A percentile compares a stretch with the other conserved stretches of the same genome.
Conservation (phyloP, 306 rosid species). For the Leucaena leucocephala region DNA sequence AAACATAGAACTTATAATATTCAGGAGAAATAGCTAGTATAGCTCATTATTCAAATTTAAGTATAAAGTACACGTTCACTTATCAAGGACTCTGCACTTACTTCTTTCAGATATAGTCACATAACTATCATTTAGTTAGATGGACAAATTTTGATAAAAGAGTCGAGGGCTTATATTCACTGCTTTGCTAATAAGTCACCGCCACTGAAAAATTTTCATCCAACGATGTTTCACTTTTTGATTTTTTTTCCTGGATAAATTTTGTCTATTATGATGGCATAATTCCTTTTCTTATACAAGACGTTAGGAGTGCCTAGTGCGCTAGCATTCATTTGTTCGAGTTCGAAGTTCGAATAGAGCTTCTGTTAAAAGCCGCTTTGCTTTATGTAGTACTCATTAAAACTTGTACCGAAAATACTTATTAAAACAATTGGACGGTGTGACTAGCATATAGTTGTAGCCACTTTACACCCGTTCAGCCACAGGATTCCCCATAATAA, state of each 20-base stretch:
- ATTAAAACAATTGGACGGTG: slow-evolving; percentile 5
- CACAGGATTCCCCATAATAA: neutral
- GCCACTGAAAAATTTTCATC: neutral
- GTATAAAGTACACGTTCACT: no score
- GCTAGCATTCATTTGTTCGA: slow-evolving; percentile 32
- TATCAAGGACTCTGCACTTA: neutral
- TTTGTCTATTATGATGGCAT: neutral
- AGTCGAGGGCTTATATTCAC: neutral
- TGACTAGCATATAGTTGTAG: neutral
- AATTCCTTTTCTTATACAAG: slow-evolving; percentile 35
- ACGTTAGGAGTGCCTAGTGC: slow-evolving; percentile 36
- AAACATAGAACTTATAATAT: no score
- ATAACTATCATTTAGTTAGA: neutral
- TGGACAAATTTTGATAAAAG: no score
- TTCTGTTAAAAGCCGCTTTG: slow-evolving; percentile 12
- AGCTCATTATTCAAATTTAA: no score
- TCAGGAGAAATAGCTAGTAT: no score
- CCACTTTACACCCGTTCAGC: neutral
- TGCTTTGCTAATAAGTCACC: slow-evolving; percentile 36
- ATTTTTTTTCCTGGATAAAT: no score
- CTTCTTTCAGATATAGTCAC: neutral
- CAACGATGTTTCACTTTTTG: neutral
- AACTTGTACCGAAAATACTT: neutral
- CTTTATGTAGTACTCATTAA: neutral
- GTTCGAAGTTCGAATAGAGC: slow-evolving; percentile 13